Evolutionary conservation across 2,329 filamentous ascomycete genomes (phyloP).

Genomic region (Pseudocercospora fijiensis): DNA sequence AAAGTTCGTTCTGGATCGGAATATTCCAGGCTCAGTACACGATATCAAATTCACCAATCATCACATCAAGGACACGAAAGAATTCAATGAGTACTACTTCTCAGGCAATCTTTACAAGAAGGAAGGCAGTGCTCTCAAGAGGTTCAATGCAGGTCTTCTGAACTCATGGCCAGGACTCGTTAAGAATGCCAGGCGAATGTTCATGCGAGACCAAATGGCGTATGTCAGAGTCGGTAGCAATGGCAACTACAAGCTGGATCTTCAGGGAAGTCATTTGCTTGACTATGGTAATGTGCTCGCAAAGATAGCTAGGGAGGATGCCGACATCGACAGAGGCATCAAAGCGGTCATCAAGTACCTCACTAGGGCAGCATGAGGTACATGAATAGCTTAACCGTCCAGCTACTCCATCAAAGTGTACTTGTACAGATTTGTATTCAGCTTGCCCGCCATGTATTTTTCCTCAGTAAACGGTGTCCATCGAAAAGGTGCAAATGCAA

Average conservation of each 20-base stretch:
- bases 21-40: conserved; percentile 8
- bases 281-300: conserved; percentile 25
- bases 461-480: neutral
- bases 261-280: conserved; percentile 30
- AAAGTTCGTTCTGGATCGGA: conserved; percentile 19
- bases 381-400: neutral
- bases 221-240: conserved; percentile 25
- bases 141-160: conserved; percentile 12
- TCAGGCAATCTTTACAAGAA: conserved; percentile 8
- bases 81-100: conserved; percentile 21
- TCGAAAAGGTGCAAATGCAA: neutral
- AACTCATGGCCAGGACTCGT: conserved; percentile 19
- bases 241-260: conserved; percentile 33
- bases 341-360: neutral
- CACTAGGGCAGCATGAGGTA: neutral
- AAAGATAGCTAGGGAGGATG: conserved; percentile 1
- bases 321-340: neutral
- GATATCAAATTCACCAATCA: conserved; percentile 16
- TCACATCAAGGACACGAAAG: conserved; percentile 4
- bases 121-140: neutral
- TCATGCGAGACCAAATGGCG: conserved; percentile 31
- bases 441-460: neutral
- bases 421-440: neutral
- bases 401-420: neutral
- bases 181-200: conserved; percentile 31